Evolutionary conservation across 192 early-diverging fungal genomes (phyloP).

Genomic region (Phycomyces blakesleeanus): DNA sequence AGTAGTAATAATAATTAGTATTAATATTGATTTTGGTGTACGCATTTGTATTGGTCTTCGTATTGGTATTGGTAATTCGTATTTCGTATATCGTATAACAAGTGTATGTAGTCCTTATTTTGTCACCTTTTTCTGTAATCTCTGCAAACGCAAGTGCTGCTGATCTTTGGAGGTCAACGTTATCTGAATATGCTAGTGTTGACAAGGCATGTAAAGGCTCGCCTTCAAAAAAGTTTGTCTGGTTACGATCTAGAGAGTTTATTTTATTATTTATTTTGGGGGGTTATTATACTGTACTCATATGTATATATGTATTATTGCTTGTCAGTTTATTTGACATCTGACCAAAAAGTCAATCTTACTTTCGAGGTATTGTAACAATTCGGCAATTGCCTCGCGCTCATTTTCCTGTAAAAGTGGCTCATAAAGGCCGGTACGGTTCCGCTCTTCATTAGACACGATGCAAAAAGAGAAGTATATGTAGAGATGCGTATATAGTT

Average conservation of each 20-base stretch:
- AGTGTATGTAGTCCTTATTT: no score
- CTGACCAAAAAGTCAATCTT: constrained; percentile 24
- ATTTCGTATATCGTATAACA: no score
- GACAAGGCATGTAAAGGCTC: constrained; percentile 76
- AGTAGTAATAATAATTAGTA: no score
- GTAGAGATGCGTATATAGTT: no score
- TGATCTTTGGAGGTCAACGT: constrained; percentile 80
- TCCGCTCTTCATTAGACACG: constrained; percentile 39
- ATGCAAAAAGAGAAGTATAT: no score
- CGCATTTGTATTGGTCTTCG: no score
- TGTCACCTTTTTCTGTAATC: constrained; percentile 72
- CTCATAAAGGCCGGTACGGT: constrained; percentile 54
- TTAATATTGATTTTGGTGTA: no score
- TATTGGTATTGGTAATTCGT: no score
- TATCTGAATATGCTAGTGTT: constrained; percentile 80
- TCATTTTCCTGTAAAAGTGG: constrained; percentile 65
- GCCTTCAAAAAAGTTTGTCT: constrained; percentile 81
- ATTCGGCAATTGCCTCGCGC: constrained; percentile 63
- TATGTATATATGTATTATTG: no score
- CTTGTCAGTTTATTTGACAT: no score
- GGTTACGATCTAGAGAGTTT: constrained; percentile 57
- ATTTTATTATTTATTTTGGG: no score
- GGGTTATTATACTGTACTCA: no score
- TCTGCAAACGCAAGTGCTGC: constrained; percentile 87
- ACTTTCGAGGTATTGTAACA: constrained; percentile 66